Percentiles rank a stretch among this genome's conserved stretches.
Evolutionary conservation across 1,284 basidiomycete genomes (phyloP).

Genomic region (Tremellales sp.): DNA sequence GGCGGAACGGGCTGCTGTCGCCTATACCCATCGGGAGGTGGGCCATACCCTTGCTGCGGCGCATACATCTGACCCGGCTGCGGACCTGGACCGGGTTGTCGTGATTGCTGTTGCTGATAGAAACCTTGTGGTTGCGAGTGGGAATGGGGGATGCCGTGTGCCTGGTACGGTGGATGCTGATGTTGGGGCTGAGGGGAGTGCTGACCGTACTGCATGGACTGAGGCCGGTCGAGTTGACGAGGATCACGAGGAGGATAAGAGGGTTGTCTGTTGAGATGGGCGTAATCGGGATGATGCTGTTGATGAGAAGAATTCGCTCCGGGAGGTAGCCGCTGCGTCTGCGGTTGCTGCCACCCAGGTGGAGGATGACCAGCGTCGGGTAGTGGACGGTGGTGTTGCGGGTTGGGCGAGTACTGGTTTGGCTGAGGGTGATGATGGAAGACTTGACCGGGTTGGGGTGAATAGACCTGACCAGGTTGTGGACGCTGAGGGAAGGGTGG

Average conservation of each 20-base stretch:
- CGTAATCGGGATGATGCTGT: slow-evolving; percentile 1
- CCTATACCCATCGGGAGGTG: background rate
- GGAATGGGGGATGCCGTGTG: slow-evolving; percentile 1
- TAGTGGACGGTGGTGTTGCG: background rate
- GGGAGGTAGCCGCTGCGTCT: slow-evolving; percentile 3
- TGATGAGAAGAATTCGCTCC: slow-evolving; percentile 1
- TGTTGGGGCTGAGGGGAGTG: background rate
- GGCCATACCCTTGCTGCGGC: background rate
- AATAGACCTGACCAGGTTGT: slow-evolving; percentile 15
- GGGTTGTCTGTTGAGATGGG: slow-evolving; percentile 4
- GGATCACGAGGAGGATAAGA: slow-evolving; percentile 9
- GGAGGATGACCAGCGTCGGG: slow-evolving; percentile 1
- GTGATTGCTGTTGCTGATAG: slow-evolving; percentile 20
- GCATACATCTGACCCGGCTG: background rate
- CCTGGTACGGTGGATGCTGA: slow-evolving; percentile 3
- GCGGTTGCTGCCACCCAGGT: background rate
- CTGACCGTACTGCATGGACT: background rate
- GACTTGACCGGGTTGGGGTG: slow-evolving; percentile 46
- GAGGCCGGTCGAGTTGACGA: background rate
- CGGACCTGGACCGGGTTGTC: slow-evolving; percentile 18
- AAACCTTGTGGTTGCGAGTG: background rate
- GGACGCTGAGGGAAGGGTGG: slow-evolving; percentile 13
- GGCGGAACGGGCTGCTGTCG: background rate
- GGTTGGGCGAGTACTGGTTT: slow-evolving; percentile 4
- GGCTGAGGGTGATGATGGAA: slow-evolving; percentile 36